These are phyloP conservation scores for Stenogyne calaminthoides DNA, from an alignment of 305 asterid species.

Conservation along the genomic window DNA sequence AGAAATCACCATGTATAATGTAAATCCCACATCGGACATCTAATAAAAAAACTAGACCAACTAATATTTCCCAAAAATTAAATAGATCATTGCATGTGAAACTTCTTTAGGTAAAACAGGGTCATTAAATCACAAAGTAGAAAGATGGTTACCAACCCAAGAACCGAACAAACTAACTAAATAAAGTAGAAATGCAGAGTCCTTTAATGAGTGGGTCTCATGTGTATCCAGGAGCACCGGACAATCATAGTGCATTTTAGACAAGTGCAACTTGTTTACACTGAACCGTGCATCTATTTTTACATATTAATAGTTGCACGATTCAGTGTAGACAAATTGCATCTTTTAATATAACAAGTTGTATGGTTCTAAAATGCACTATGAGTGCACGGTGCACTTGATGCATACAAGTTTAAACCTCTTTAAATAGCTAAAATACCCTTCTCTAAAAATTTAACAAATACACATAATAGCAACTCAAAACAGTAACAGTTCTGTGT, in stretches of 20 bases:
- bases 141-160: not conserved
- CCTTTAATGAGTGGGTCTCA: no score
- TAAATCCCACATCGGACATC: not conserved
- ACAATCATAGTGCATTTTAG: no score
- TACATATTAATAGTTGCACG: no score
- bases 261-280: no score
- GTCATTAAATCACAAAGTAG: not conserved
- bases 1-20: not conserved
- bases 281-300: no score
- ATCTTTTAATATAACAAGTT: no score
- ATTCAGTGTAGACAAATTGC: no score
- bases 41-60: not conserved
- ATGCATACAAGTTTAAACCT: no score
- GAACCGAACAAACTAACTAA: not conserved
- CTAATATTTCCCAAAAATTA: not conserved
- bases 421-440: not conserved
- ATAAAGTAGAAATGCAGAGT: not conserved
- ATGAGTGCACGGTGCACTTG: no score
- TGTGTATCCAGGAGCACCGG: no score
- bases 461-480: not conserved
- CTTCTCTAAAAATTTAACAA: not conserved
- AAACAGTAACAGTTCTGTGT: not conserved
- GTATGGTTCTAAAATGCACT: no score
- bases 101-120: not conserved
- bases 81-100: not conserved